Percentiles rank a stretch among this genome's conserved stretches.
phyloP scores from a whole-genome alignment of 2,329 filamentous ascomycete species.

The Cytospora leucostoma region DNA sequence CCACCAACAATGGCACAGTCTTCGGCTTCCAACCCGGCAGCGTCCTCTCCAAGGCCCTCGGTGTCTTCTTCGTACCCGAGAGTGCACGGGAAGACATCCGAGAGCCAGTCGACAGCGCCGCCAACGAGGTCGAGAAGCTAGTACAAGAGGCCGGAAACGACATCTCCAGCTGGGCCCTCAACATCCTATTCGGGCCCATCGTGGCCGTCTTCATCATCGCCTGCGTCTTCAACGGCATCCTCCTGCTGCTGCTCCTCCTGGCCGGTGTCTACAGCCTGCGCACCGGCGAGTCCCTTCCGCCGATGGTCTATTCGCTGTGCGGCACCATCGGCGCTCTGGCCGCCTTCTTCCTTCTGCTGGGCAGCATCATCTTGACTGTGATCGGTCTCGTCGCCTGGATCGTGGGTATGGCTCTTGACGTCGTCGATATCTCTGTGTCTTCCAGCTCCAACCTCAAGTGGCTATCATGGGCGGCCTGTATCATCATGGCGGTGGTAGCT shows the following conservation, averaged over 20 bases:
- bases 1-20: slow-evolving; percentile 24
- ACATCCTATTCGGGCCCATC: slow-evolving; percentile 26
- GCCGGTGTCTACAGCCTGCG: slow-evolving; percentile 8
- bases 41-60: slow-evolving; percentile 22
- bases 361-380: slow-evolving; percentile 24
- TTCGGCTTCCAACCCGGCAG: slow-evolving; percentile 26
- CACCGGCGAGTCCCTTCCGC: slow-evolving; percentile 6
- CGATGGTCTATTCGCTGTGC: slow-evolving; percentile 19
- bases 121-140: slow-evolving; percentile 24
- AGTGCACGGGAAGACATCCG: slow-evolving; percentile 20
- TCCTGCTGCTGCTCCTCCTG: slow-evolving; percentile 21
- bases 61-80: slow-evolving; percentile 26
- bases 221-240: slow-evolving; percentile 14
- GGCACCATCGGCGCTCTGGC: slow-evolving; percentile 17
- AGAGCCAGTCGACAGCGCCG: slow-evolving; percentile 22
- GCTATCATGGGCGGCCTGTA: slow-evolving; percentile 26
- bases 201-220: slow-evolving; percentile 25
- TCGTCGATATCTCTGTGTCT: slow-evolving; percentile 23
- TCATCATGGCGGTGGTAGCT: slow-evolving; percentile 17
- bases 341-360: slow-evolving; percentile 25
- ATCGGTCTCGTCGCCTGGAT: slow-evolving; percentile 20
- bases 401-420: slow-evolving; percentile 16
- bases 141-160: slow-evolving; percentile 20
- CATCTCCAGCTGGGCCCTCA: slow-evolving; percentile 20
- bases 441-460: slow-evolving; percentile 26